Conservation (phyloP, 805 yeast genomes). For the Alloascoidea africana region DNA sequence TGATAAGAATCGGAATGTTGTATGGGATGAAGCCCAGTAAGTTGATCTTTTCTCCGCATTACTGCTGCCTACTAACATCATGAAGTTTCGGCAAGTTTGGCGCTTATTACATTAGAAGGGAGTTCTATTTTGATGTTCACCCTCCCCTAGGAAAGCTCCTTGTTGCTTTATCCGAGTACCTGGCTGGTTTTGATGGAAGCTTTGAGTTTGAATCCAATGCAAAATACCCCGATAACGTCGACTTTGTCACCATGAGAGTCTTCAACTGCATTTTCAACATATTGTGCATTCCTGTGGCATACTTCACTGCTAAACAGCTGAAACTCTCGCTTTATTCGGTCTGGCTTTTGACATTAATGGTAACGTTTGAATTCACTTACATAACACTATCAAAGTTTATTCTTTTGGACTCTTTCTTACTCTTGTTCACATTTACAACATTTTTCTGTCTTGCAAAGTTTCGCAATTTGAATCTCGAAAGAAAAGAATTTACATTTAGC, state of each 20-base stretch:
- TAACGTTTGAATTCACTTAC: slow-evolving; percentile 51
- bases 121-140: slow-evolving; percentile 76
- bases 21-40: slow-evolving; percentile 78
- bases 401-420: slow-evolving; percentile 58
- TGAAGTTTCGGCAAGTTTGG: slow-evolving; percentile 66
- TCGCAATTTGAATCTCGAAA: slow-evolving; percentile 16
- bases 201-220: slow-evolving; percentile 61
- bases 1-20: slow-evolving; percentile 40
- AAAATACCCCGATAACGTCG: slow-evolving; percentile 42
- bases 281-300: slow-evolving; percentile 54
- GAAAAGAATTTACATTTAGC: slow-evolving; percentile 14
- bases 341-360: slow-evolving; percentile 47
- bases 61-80: background rate
- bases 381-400: slow-evolving; percentile 63
- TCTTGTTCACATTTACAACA: slow-evolving; percentile 64
- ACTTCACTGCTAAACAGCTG: slow-evolving; percentile 48
- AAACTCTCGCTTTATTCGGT: slow-evolving; percentile 35
- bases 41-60: background rate
- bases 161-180: slow-evolving; percentile 60
- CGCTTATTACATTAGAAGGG: slow-evolving; percentile 62
- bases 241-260: slow-evolving; percentile 50
- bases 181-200: slow-evolving; percentile 75
- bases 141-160: slow-evolving; percentile 80
- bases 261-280: slow-evolving; percentile 60
- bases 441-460: slow-evolving; percentile 42